Base-by-base conservation (phyloP, 2,329 filamentous ascomycete genomes). In the Davidsoniella australis region DNA sequence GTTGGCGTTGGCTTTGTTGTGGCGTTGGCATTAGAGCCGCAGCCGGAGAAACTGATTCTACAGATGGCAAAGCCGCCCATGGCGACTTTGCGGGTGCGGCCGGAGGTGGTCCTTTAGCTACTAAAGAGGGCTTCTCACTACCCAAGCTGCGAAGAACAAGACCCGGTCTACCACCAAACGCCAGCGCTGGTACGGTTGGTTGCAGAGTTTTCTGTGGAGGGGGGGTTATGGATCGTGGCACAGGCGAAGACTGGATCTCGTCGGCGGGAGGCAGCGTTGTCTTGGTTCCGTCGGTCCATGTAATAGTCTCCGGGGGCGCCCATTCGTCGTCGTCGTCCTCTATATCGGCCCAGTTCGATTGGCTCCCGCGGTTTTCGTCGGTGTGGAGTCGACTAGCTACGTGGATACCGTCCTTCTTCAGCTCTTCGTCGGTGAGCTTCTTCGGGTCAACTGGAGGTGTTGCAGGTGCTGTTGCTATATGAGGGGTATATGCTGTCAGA, bases 311-410 rank as follows among this genome's bases (percentile, higher is more conserved):
- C 2, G 85, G 85, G 16, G 47, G 44, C 12, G 80, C 82, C 82
- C 85, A 89, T 58, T 89, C 84, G 37, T 91, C 85, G 58, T 88
- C 83, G 55, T 91, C 85, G 51, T 91, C 85, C 54, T 91, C 85
- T 53, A 89, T 88, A 59, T 93, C 85, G 20, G 85, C 85, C 85
- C 85, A 93, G 61, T 88, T 89, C 29, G 80, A 78, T 57, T 87
- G 82, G 33, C 47, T 44, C 52, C 83, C 83, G 51, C 76, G 76
- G 48, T 70, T 64, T 60, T 87, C 83, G 56, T 89, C 83, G 45
- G 82, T 74, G 55, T 85, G 80, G 50, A 91, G 67, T 57, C 85
- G 79, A 57, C 75, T 85, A 50, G 85, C 83, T 65, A 93, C 75
- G 61, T 91, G 85, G 58, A 91, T 91, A 29, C 85, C 85, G 63